Conservation (phyloP, 148 eudicot species). For the Chenopodium album region DNA sequence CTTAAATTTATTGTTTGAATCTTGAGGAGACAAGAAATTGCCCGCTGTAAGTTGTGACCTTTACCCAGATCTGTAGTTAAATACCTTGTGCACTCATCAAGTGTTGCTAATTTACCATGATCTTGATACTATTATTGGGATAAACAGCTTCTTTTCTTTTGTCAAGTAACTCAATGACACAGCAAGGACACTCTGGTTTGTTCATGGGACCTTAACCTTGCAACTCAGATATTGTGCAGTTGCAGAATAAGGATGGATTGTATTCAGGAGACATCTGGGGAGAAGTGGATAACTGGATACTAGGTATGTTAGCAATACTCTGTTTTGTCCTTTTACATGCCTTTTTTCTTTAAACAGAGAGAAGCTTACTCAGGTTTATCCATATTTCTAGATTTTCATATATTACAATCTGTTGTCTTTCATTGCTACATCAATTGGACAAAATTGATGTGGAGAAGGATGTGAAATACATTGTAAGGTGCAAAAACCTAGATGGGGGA, state of each 20-base stretch:
- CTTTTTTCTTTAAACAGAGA: conserved; percentile 1
- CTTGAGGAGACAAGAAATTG: background rate
- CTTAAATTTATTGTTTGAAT: background rate
- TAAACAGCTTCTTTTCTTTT: background rate
- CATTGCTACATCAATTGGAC: conserved; percentile 67
- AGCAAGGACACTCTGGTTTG: background rate
- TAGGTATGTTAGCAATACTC: conserved; percentile 38
- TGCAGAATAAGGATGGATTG: conserved; percentile 95
- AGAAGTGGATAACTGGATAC: conserved; percentile 62
- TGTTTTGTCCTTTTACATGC: background rate
- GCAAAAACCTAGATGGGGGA: conserved; percentile 94
- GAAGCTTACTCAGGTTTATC: conserved; percentile 10
- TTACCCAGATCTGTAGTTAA: background rate
- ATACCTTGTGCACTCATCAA: background rate
- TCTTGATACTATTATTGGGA: background rate
- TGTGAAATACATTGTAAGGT: conserved; percentile 76
- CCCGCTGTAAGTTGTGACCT: background rate
- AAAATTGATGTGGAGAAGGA: conserved; percentile 85
- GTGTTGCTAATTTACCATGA: background rate
- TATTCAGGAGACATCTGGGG: conserved; percentile 98
- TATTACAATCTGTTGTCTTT: conserved; percentile 75
- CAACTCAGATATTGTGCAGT: conserved; percentile 56
- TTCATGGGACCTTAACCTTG: conserved; percentile 40
- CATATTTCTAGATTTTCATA: conserved; percentile 67
- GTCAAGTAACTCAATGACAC: background rate